These are phyloP conservation scores for Entomortierella chlamydospora DNA, from an alignment of 192 early-diverging fungal species.

Conservation along the genomic window DNA sequence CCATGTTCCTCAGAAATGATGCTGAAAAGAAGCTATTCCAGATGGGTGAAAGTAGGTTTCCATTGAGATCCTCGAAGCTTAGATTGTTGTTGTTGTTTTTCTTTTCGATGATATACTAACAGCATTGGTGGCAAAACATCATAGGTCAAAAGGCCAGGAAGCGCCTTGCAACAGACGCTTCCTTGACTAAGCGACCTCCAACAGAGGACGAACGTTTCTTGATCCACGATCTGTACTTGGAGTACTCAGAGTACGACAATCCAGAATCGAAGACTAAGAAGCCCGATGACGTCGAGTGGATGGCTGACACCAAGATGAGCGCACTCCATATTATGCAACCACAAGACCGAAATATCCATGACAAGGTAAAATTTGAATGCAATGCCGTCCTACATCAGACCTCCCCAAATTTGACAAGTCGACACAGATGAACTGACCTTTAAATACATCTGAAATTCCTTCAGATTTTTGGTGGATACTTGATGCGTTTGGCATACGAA, in stretches of 20 bases:
- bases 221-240: slow-evolving; percentile 83
- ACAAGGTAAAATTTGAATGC: slow-evolving; percentile 24
- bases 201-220: slow-evolving; percentile 80
- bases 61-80: neutral
- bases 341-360: slow-evolving; percentile 67
- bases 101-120: too few relatives aligned
- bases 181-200: slow-evolving; percentile 79
- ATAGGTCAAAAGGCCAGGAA: slow-evolving; percentile 67
- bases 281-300: slow-evolving; percentile 72
- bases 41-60: slow-evolving; percentile 67
- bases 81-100: neutral
- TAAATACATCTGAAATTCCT: slow-evolving; percentile 40
- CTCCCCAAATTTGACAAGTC: too few relatives aligned
- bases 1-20: slow-evolving; percentile 79
- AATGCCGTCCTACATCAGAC: too few relatives aligned
- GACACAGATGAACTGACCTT: neutral
- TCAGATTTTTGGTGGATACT: slow-evolving; percentile 78
- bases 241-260: slow-evolving; percentile 72
- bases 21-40: slow-evolving; percentile 78
- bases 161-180: slow-evolving; percentile 44
- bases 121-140: neutral
- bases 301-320: slow-evolving; percentile 80
- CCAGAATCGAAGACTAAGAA: slow-evolving; percentile 40
- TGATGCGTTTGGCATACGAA: slow-evolving; percentile 91
- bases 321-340: slow-evolving; percentile 79